Conservation (phyloP, 495 filamentous ascomycete genomes). For the Coniosporium apollinis region DNA sequence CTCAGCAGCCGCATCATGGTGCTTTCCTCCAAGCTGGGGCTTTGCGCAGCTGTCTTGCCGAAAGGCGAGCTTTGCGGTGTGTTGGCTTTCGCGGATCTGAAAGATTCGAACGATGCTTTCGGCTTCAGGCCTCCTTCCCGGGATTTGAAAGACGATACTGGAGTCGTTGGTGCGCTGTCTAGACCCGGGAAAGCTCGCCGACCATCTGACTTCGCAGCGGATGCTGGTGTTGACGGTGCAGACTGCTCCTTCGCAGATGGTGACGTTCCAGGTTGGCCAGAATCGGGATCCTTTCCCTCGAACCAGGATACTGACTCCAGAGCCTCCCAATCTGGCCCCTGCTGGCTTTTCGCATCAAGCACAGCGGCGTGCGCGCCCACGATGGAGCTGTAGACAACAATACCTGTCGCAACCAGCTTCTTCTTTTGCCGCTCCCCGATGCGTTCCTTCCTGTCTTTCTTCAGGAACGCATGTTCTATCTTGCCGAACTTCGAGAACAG, state of each 20-base stretch:
- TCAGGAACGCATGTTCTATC: conserved; percentile 35
- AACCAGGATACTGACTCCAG: conserved; percentile 43
- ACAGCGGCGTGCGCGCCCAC: conserved; percentile 45
- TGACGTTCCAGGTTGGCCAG: not conserved
- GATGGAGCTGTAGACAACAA: conserved; percentile 40
- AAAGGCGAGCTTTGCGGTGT: conserved; percentile 19
- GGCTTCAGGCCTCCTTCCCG: conserved; percentile 4
- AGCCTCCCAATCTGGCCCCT: conserved; percentile 26
- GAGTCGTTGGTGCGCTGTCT: conserved; percentile 6
- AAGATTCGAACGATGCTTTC: conserved; percentile 33
- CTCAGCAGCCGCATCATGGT: conserved; percentile 39
- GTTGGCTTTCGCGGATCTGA: conserved; percentile 24
- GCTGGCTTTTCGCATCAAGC: conserved; percentile 32
- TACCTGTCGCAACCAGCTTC: conserved; percentile 34
- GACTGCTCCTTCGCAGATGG: not conserved
- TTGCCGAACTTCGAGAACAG: conserved; percentile 39
- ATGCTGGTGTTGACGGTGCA: conserved; percentile 10
- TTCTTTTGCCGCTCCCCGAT: conserved; percentile 36
- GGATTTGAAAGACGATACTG: conserved; percentile 1
- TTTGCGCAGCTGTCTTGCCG: conserved; percentile 18
- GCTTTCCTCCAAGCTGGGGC: conserved; percentile 39
- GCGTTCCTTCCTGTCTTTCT: conserved; percentile 38
- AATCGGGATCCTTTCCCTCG: conserved; percentile 28
- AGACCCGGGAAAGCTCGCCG: not conserved
- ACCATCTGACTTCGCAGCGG: not conserved